These are phyloP conservation scores for Primulina huaijiensis DNA, from an alignment of 257 asterid genomes.

Conservation along the genomic window DNA sequence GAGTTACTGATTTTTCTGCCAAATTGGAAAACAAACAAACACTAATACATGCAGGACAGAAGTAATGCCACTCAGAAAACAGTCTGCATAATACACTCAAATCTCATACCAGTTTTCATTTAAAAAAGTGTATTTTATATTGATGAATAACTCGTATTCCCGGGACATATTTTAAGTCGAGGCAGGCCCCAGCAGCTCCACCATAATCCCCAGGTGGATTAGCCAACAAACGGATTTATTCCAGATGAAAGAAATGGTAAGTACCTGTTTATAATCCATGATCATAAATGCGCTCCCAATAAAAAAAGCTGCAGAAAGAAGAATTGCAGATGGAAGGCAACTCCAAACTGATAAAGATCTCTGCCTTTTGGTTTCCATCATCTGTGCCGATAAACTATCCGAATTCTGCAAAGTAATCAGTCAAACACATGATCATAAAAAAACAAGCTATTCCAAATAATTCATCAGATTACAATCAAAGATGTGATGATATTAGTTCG, in stretches of 20 bases:
- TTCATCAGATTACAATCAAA: constrained; percentile 2
- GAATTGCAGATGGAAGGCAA: constrained; percentile 24
- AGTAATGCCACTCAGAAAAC: too few relatives aligned
- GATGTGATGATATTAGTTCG: neutral
- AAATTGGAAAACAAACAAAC: too few relatives aligned
- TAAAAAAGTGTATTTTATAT: too few relatives aligned
- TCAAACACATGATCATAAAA: constrained; percentile 5
- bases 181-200: neutral
- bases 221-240: neutral
- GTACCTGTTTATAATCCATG: constrained; percentile 38
- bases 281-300: constrained; percentile 36
- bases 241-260: neutral
- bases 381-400: constrained; percentile 23
- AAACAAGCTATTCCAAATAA: neutral
- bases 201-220: neutral
- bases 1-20: too few relatives aligned
- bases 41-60: too few relatives aligned
- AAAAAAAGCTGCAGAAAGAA: too few relatives aligned
- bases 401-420: constrained; percentile 12
- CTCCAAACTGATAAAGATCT: constrained; percentile 32
- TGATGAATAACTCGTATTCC: too few relatives aligned
- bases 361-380: constrained; percentile 37
- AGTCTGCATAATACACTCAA: too few relatives aligned
- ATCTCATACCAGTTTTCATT: too few relatives aligned
- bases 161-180: too few relatives aligned